These are phyloP conservation scores for Chytriomyces sp. DNA, from an alignment of 192 early-diverging fungal species.

Conservation along the genomic window DNA sequence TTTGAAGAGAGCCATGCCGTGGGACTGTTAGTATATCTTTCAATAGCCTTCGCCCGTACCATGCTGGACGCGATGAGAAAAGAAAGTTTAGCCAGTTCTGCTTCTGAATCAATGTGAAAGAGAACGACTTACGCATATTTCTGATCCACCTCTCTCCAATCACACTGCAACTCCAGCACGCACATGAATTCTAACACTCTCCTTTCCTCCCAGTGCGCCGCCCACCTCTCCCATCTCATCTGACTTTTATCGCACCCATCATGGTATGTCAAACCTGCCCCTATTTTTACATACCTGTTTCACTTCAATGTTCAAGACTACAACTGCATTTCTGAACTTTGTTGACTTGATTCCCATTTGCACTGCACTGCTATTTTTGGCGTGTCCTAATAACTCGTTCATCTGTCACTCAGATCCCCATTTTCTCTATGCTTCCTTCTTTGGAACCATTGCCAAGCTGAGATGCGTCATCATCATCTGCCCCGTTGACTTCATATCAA, in stretches of 20 bases:
- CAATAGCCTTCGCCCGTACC: background rate
- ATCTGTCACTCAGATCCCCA: background rate
- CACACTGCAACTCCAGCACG: background rate
- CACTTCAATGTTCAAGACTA: slow-evolving; percentile 16
- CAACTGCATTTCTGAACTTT: slow-evolving; percentile 12
- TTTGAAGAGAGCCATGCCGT: background rate
- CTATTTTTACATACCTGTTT: slow-evolving; percentile 14
- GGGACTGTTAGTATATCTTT: background rate
- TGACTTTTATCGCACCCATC: background rate
- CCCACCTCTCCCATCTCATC: too few species aligned
- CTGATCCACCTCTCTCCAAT: slow-evolving; percentile 10
- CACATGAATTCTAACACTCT: background rate
- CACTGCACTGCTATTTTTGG: background rate
- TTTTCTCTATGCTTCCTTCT: background rate
- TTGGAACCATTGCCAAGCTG: too few species aligned
- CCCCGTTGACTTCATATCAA: too few species aligned
- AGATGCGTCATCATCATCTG: too few species aligned
- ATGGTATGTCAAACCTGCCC: background rate
- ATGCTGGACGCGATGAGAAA: slow-evolving; percentile 6
- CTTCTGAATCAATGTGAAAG: slow-evolving; percentile 25
- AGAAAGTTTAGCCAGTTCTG: slow-evolving; percentile 34
- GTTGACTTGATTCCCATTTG: background rate
- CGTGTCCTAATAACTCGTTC: background rate
- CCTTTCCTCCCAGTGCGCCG: too few species aligned
- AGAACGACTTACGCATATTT: slow-evolving; percentile 29